Base-by-base conservation (phyloP, 2,329 filamentous ascomycete species). In the Bimuria novae-zelandiae region DNA sequence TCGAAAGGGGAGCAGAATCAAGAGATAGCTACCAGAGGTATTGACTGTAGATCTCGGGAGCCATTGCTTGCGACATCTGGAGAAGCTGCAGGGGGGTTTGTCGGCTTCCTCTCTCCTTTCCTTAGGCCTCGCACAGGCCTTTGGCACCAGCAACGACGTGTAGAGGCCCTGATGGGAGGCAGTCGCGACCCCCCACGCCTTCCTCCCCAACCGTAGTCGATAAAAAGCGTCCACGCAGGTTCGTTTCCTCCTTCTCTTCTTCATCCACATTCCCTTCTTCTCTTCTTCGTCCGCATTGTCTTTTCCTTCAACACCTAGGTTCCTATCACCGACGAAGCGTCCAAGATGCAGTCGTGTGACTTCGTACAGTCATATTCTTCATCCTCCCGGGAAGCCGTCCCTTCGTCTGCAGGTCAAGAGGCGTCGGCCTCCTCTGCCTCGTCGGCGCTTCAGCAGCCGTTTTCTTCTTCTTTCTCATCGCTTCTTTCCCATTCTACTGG, bases 241-340 rank as follows among this genome's bases (percentile, higher is more conserved):
- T 14, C 14, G 21, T 39, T 36, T 29, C 29, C 47, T 49, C 29
- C 36, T 42, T 35, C 37, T 35, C 29, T 47, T 29, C 44, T 37
- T 37, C 44, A 47, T 47, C 22, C 44, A n/a, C 33, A 47, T 25
- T 23, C 29, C 16, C 29, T 39, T 29, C 42, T 47, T 45, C 45
- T 19, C 16, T 50, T 46, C 1, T 54, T 43, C 29, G n/a, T n/a
- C n/a, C n/a, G n/a, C n/a, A n/a, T n/a, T n/a, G n/a, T n/a, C n/a
- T n/a, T n/a, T n/a, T n/a, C n/a, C n/a, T n/a, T n/a, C n/a, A n/a
- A n/a, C n/a, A n/a, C n/a, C n/a, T n/a, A n/a, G n/a, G n/a, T n/a
- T n/a, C n/a, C n/a, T n/a, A n/a, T n/a, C n/a, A n/a, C n/a, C n/a
- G n/a, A n/a, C n/a, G n/a, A n/a, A n/a, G n/a, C n/a, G n/a, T n/a